Evolutionary conservation across 2,329 filamentous ascomycete species (phyloP), one percentile per base, ranked within the genome.

Genomic region (Parastagonospora avenae): DNA sequence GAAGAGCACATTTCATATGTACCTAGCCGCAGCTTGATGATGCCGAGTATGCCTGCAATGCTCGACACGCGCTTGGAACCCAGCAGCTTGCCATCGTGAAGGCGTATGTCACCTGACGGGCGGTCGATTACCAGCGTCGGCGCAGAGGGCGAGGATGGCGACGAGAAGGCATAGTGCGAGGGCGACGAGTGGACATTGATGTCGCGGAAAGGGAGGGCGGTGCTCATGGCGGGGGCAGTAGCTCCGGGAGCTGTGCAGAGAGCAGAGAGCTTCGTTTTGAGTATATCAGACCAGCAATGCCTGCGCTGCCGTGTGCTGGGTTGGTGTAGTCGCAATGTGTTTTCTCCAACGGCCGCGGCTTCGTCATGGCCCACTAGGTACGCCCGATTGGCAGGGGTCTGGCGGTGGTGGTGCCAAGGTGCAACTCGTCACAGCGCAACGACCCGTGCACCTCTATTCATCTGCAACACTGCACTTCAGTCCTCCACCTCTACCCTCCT

Each of bases 101-200:
- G 82, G 54, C 92, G 85, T 45, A 97, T 78, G 75, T 97, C 92
- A 54, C 94, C 94, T 11, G 92, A 94, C 8, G 94, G 94, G 46
- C 94, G 86, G 69, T 97, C 94, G 60, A 99, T 84, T 11, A 96
- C 86, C 44, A 99, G 82, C 8, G 91, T 91, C 11, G 91, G 91
- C 27, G 92, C 89, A 76, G 92, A 86, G 55, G 92, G 92, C 3
- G 92, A 93, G 0, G 94, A 97, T 27, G 94, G 94, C 27, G 94
- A 99, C 33, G 91, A 92, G 76, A 99, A 99, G 66, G 92, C 91
- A 81, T 99, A 99, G 72, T 94, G 89, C 66, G 93, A 91, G 66
- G 90, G 82, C 45, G 93, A 92, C 60, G 92, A 90, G 76, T 96
- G 92, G 74, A 99, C 86, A 75, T 97, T 99, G 80, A 97, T 95